phyloP scores from a whole-genome alignment of 75 land plant genomes.

The Pinus taeda region DNA sequence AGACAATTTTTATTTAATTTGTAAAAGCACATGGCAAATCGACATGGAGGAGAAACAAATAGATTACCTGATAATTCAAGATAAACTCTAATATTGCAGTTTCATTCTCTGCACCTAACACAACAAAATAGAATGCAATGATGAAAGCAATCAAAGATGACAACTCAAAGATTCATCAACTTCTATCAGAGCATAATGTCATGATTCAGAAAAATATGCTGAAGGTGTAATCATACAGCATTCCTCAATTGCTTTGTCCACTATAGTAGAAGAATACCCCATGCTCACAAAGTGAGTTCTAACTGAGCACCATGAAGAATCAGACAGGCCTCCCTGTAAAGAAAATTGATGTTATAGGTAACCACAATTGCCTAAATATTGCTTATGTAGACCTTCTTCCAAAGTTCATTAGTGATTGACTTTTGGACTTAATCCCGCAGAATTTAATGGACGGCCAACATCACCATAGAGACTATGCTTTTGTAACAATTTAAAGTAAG shows the following conservation, averaged over 20 bases:
- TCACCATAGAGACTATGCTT: background rate
- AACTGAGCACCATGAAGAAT: background rate
- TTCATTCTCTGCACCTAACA: background rate
- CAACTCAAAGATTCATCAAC: background rate
- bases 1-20: background rate
- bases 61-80: background rate
- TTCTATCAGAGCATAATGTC: background rate
- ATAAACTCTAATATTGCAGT: background rate
- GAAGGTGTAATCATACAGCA: background rate
- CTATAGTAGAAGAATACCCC: slow-evolving; percentile 1
- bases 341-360: background rate
- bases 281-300: slow-evolving; percentile 1
- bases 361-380: background rate
- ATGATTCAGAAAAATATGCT: background rate
- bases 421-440: background rate
- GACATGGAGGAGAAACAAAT: background rate
- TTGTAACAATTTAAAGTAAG: background rate
- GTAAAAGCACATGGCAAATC: background rate
- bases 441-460: background rate
- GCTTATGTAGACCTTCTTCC: background rate
- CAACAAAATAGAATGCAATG: background rate
- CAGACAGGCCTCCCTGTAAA: background rate
- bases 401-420: background rate
- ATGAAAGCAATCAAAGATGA: background rate
- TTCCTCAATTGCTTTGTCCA: slow-evolving; percentile 2